A percentile compares a stretch with the other conserved stretches of the same genome.
Conservation (phyloP, 257 asterid species). For the Solanum clarkiae region DNA sequence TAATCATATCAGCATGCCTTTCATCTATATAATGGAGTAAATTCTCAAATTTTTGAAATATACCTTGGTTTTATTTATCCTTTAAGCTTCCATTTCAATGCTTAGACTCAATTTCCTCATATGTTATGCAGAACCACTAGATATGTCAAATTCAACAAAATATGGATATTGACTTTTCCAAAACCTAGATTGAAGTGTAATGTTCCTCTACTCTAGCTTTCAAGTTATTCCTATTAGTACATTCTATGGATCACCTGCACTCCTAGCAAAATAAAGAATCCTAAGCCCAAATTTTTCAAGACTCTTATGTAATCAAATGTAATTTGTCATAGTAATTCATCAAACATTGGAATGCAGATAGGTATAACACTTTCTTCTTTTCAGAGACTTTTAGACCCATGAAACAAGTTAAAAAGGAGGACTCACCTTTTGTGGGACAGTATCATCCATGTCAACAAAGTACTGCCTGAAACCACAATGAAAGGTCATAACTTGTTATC, state of each 20-base stretch:
- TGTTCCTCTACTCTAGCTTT: neutral
- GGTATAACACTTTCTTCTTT: neutral
- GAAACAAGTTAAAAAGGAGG: neutral
- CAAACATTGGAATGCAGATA: neutral
- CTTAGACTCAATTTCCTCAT: neutral
- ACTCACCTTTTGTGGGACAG: conserved; percentile 41
- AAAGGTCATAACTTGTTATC: neutral
- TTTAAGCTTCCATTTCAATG: neutral
- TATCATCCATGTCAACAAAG: conserved; percentile 38
- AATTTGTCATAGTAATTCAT: neutral
- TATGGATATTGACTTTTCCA: neutral
- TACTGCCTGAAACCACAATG: conserved; percentile 31
- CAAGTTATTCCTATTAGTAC: neutral
- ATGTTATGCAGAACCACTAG: neutral
- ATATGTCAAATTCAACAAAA: neutral
- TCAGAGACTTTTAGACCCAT: neutral
- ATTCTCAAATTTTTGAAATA: neutral
- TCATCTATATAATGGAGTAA: neutral
- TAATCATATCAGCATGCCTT: neutral
- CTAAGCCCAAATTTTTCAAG: neutral
- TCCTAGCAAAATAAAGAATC: neutral
- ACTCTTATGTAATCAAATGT: neutral
- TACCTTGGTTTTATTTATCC: neutral
- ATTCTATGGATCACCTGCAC: neutral
- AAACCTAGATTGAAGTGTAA: neutral